A percentile compares a stretch with the other conserved stretches of the same genome.
Evolutionary conservation across 176 grass and related monocot species (phyloP).

Genomic region (Rhynchospora pubera): DNA sequence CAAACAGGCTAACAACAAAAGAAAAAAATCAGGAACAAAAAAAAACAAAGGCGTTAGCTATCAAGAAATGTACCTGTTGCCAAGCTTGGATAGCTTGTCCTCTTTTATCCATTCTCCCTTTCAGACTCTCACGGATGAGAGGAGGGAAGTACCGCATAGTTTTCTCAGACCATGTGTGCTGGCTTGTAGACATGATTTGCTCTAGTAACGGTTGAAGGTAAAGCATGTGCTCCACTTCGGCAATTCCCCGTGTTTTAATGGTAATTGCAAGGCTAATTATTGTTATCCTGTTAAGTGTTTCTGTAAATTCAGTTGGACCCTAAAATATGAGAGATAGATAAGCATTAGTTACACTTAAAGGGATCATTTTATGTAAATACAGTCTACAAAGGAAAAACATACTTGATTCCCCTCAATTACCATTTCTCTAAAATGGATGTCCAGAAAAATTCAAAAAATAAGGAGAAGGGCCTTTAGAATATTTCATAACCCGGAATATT

Average conservation of each 20-base stretch:
- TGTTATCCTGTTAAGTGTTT: constrained; percentile 97
- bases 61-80: constrained; percentile 45
- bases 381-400: neutral
- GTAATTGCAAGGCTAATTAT: constrained; percentile 99
- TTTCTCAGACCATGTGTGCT: constrained; percentile 96
- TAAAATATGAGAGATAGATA: constrained; percentile 18
- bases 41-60: neutral
- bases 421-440: neutral
- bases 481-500: neutral
- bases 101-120: constrained; percentile 73
- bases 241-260: constrained; percentile 94
- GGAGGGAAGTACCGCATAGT: constrained; percentile 77
- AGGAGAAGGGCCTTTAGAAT: neutral
- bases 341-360: neutral
- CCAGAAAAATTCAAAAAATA: neutral
- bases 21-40: neutral
- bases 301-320: constrained; percentile 97
- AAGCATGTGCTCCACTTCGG: constrained; percentile 93
- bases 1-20: neutral
- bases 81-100: constrained; percentile 88
- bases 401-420: neutral
- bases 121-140: constrained; percentile 73
- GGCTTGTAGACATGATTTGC: constrained; percentile 97
- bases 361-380: neutral
- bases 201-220: constrained; percentile 90